phyloP scores from a whole-genome alignment of 2,329 filamentous ascomycete species.

The Meredithiella fracta region DNA sequence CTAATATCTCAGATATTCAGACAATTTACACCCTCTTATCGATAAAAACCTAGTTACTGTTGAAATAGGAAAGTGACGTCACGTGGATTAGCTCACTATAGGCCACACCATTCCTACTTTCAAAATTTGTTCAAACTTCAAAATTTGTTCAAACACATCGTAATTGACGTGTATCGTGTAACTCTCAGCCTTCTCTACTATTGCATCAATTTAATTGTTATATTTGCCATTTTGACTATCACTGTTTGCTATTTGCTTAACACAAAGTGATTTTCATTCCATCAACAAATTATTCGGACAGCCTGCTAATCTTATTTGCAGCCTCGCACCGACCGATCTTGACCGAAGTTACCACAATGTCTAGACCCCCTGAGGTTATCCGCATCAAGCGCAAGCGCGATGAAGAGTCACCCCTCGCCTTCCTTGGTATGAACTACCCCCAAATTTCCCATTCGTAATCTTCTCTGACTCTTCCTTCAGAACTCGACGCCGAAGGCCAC shows the following conservation, averaged over 20 bases:
- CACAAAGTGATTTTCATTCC: background rate
- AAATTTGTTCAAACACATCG: background rate
- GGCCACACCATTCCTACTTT: background rate
- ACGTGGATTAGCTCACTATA: background rate
- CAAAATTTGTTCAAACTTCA: background rate
- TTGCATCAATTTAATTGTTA: background rate
- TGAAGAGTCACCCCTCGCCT: constrained; percentile 36
- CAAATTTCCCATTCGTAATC: background rate
- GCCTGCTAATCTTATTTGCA: no score
- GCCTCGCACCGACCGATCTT: no score
- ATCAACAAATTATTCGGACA: no score
- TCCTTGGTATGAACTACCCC: constrained; percentile 28
- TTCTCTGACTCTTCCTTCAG: constrained; percentile 19
- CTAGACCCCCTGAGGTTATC: constrained; percentile 41
- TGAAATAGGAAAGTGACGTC: constrained; percentile 1
- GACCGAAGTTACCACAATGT: constrained; percentile 29
- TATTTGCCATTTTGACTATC: background rate
- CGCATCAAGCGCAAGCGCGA: constrained; percentile 45
- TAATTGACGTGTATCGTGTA: background rate
- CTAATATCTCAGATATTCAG: no score
- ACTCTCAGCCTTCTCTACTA: background rate
- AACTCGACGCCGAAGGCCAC: constrained; percentile 32
- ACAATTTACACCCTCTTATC: no score
- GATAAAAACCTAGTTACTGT: no score
- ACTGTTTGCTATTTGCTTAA: background rate